Base-by-base conservation (phyloP, 2,329 filamentous ascomycete genomes). In the Sporothrix protearum region DNA sequence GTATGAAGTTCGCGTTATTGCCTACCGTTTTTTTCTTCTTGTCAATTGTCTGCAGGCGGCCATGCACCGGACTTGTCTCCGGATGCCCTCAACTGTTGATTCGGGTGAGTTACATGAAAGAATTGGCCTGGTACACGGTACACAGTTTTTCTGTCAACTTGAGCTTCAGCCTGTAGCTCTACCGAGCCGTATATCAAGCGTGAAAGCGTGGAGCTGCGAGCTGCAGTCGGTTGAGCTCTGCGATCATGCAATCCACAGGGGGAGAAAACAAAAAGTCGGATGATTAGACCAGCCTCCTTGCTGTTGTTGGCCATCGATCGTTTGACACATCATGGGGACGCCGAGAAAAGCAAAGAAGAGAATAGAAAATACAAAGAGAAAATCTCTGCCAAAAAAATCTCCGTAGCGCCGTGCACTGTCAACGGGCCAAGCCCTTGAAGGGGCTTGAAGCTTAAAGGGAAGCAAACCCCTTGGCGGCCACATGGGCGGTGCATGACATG, bases 41-140 rank as follows among this genome's bases (percentile, higher is more conserved):
- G 2, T 19, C 8, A 28, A 25, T 7, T 12, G 12, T 57, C 28
- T 57, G 53, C 28, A 33, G 28, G 39, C 57, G 39, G n/a, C 33
- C 10, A 61, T 61, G 33, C 33, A 61, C 33, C 59, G 59, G 59
- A 63, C 59, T 45, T 45, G 59, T 42, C 59, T 63, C 33, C 59
- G 59, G 59, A 61, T n/a, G n/a, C 45, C 59, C 59, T 16, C 28
- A 42, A 19, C n/a, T 22, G 59, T 25, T 8, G n/a, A 63, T 7
- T 22, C 45, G 1, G n/a, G 22, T n/a, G 36, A 63, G 28, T 63
- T 8, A 22, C 12, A 8, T 22, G 3, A 22, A 22, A 9, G 16
- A 8, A 19, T 22, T 61, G 19, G 33, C n/a, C n/a, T 63, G 36
- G 57, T 12, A 33, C n/a, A n/a, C n/a, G n/a, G n/a, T n/a, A n/a